Evolutionary conservation across 1,139 yeast genomes (phyloP).

Genomic region (Lodderomyces theae): DNA sequence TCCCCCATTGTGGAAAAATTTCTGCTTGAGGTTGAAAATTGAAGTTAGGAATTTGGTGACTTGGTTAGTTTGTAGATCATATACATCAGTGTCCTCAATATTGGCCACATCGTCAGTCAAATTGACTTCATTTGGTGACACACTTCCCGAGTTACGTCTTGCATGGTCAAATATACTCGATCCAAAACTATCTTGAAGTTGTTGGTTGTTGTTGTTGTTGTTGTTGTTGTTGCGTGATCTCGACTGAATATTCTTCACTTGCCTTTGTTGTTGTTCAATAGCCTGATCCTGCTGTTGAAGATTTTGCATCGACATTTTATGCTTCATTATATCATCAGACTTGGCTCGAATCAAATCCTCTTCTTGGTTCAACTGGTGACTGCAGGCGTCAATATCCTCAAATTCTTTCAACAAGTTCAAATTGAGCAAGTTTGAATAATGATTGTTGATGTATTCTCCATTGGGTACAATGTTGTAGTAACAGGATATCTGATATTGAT

Average conservation of each 20-base stretch:
- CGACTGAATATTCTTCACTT: slow-evolving; percentile 10
- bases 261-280: slow-evolving; percentile 1
- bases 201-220: no score
- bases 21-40: slow-evolving; percentile 14
- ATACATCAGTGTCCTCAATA: neutral
- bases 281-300: slow-evolving; percentile 11
- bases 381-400: slow-evolving; percentile 34
- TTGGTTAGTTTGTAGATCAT: slow-evolving; percentile 4
- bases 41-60: slow-evolving; percentile 11
- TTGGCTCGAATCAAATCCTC: slow-evolving; percentile 29
- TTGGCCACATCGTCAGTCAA: slow-evolving; percentile 6
- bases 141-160: slow-evolving; percentile 16
- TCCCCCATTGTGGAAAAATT: slow-evolving; percentile 5
- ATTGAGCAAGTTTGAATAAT: slow-evolving; percentile 35
- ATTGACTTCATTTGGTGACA: slow-evolving; percentile 12
- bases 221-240: no score
- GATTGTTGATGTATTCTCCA: slow-evolving; percentile 31
- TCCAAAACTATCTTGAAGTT: slow-evolving; percentile 7
- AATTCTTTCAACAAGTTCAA: slow-evolving; percentile 41
- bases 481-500: slow-evolving; percentile 43
- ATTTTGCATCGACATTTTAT: slow-evolving; percentile 36
- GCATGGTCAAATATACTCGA: slow-evolving; percentile 14
- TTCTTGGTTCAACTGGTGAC: slow-evolving; percentile 31
- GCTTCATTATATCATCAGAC: slow-evolving; percentile 30
- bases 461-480: slow-evolving; percentile 37